These are phyloP conservation scores for Fusarium tupiense DNA, from an alignment of 2,329 filamentous ascomycete species.

Conservation along the genomic window DNA sequence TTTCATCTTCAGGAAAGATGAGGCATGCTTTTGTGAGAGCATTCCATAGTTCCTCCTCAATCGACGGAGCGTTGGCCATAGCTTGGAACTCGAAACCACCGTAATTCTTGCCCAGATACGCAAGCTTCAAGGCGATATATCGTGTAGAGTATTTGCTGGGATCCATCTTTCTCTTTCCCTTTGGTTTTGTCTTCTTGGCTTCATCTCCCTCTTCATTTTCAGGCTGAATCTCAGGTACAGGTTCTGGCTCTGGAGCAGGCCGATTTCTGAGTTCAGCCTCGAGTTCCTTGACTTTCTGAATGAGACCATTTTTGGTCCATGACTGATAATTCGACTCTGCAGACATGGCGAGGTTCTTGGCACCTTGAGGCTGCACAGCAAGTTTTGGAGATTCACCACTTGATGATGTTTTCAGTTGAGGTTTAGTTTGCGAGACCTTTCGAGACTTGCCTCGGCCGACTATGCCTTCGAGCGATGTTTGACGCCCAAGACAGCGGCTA, in stretches of 20 bases:
- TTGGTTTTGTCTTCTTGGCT: conserved; percentile 48
- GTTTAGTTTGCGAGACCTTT: not conserved
- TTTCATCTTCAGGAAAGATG: conserved; percentile 75
- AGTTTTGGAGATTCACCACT: conserved; percentile 36
- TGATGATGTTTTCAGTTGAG: conserved; percentile 15
- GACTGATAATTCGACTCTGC: conserved; percentile 63
- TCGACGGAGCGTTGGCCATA: conserved; percentile 77
- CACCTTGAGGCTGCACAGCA: conserved; percentile 20
- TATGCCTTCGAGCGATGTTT: conserved; percentile 38
- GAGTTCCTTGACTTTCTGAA: conserved; percentile 73
- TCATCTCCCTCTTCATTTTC: conserved; percentile 4
- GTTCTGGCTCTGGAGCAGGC: conserved; percentile 40
- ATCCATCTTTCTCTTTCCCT: conserved; percentile 71
- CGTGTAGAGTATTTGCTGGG: conserved; percentile 83
- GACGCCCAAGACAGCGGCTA: conserved; percentile 40
- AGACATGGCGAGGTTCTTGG: conserved; percentile 45
- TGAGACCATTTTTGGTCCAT: conserved; percentile 75
- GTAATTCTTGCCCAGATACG: conserved; percentile 90
- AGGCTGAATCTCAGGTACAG: not conserved
- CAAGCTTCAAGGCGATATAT: conserved; percentile 89
- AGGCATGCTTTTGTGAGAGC: conserved; percentile 83
- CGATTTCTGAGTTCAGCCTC: conserved; percentile 71
- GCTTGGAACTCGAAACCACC: conserved; percentile 92
- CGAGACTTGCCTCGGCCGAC: conserved; percentile 23
- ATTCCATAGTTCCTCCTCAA: conserved; percentile 95